phyloP scores from a whole-genome alignment of 2,329 filamentous ascomycete species.

The Ascochyta viciae-villosae region DNA sequence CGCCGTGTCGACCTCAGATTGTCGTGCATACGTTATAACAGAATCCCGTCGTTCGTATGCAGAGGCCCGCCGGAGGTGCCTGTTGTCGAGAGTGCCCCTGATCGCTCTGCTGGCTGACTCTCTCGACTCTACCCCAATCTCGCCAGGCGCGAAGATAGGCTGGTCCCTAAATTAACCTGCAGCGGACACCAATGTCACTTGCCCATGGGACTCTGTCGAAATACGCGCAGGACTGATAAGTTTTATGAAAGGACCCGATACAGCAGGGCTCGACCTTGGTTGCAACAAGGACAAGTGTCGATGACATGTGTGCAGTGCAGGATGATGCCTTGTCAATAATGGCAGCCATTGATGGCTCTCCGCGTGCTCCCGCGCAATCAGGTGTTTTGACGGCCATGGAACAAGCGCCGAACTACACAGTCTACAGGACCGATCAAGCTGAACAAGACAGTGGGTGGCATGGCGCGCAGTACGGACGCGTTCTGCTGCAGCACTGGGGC shows the following conservation, averaged over 20 bases:
- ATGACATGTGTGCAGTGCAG: slow-evolving; percentile 19
- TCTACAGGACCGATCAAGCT: slow-evolving; percentile 13
- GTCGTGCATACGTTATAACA: neutral
- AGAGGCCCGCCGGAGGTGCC: neutral
- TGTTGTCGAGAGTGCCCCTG: slow-evolving; percentile 12
- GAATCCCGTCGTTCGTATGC: neutral
- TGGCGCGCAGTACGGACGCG: slow-evolving; percentile 5
- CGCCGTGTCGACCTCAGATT: slow-evolving; percentile 4
- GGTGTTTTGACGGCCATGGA: neutral
- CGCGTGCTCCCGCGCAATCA: neutral
- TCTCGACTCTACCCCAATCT: slow-evolving; percentile 17
- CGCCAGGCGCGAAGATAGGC: slow-evolving; percentile 26
- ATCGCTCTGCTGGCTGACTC: slow-evolving; percentile 14
- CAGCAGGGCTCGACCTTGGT: slow-evolving; percentile 7
- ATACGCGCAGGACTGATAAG: slow-evolving; percentile 8
- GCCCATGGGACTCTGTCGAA: slow-evolving; percentile 13
- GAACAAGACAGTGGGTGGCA: slow-evolving; percentile 5
- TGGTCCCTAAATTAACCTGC: slow-evolving; percentile 27
- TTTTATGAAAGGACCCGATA: slow-evolving; percentile 13
- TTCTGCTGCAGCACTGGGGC: slow-evolving; percentile 6
- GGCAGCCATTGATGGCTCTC: slow-evolving; percentile 11
- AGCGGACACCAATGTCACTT: slow-evolving; percentile 25
- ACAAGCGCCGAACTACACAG: slow-evolving; percentile 34
- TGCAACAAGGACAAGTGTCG: slow-evolving; percentile 28
- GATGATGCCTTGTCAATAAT: slow-evolving; percentile 21